Percentiles rank a stretch among this genome's conserved stretches.
Evolutionary conservation across 2,329 filamentous ascomycete species (phyloP).

Genomic region (Fusarium torreyae): DNA sequence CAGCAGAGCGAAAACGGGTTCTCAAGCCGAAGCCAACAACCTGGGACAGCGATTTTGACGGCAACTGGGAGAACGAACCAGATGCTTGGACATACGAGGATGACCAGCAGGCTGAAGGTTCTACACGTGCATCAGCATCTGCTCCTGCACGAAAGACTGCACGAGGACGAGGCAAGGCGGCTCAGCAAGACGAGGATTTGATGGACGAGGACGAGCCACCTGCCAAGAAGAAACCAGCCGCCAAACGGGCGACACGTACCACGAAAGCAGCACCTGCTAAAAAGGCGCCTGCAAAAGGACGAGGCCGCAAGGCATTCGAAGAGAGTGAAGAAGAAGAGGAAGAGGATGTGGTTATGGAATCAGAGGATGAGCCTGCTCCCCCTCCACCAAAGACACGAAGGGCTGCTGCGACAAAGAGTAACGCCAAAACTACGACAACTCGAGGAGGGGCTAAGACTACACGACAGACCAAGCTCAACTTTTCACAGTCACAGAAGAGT

Average conservation of each 20-base stretch:
- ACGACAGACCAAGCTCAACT: conserved; percentile 55
- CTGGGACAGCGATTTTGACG: conserved; percentile 94
- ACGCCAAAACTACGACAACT: conserved; percentile 31
- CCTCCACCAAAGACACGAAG: conserved; percentile 54
- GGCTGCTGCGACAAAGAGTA: conserved; percentile 41
- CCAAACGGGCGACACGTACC: conserved; percentile 49
- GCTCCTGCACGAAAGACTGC: conserved; percentile 22
- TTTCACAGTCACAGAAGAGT: conserved; percentile 56
- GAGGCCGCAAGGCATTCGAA: conserved; percentile 56
- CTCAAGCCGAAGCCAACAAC: conserved; percentile 82
- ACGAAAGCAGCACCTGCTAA: conserved; percentile 64
- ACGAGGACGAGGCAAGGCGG: conserved; percentile 43
- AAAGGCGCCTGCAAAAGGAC: conserved; percentile 60
- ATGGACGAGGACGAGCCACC: conserved; percentile 65
- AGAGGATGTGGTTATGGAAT: conserved; percentile 68
- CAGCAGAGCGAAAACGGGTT: conserved; percentile 56
- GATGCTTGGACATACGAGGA: conserved; percentile 66
- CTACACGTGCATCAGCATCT: not conserved
- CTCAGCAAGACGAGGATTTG: conserved; percentile 40
- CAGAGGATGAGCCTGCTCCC: conserved; percentile 62
- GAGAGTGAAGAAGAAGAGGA: conserved; percentile 63
- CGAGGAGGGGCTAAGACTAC: conserved; percentile 41
- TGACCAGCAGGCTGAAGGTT: conserved; percentile 30
- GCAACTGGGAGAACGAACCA: conserved; percentile 85
- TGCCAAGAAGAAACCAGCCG: conserved; percentile 52